Evolutionary conservation across 2,329 filamentous ascomycete genomes (phyloP).

Genomic region (Bipolaris cookei): DNA sequence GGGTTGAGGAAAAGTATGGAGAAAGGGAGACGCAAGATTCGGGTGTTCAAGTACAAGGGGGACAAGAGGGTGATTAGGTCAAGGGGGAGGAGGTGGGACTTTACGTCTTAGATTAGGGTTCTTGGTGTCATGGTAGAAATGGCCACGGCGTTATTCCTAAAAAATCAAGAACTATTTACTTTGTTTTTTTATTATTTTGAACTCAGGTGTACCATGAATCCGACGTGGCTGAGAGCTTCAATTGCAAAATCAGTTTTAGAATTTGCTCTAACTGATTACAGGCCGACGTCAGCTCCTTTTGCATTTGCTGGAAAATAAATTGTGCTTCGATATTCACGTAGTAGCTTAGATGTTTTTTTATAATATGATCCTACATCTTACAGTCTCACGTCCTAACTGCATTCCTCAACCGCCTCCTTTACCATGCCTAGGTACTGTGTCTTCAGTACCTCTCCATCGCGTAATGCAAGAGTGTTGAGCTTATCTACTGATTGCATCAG

Average conservation of each 20-base stretch:
- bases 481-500: constrained; percentile 12
- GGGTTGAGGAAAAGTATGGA: constrained; percentile 78
- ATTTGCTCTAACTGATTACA: too few relatives aligned
- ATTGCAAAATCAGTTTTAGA: too few relatives aligned
- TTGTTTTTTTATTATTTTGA: background rate
- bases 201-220: too few relatives aligned
- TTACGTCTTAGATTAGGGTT: background rate
- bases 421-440: constrained; percentile 1
- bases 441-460: constrained; percentile 2
- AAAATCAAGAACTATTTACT: background rate
- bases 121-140: background rate
- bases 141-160: background rate
- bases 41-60: background rate
- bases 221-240: too few relatives aligned
- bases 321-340: background rate
- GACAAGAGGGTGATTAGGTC: background rate
- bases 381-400: background rate
- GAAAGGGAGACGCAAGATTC: constrained; percentile 49
- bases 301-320: too few relatives aligned
- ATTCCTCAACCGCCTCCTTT: constrained; percentile 3
- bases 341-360: background rate
- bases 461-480: constrained; percentile 1
- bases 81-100: background rate
- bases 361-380: background rate
- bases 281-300: too few relatives aligned